phyloP scores from a whole-genome alignment of 2,329 filamentous ascomycete species.

The Blumeria hordei region DNA sequence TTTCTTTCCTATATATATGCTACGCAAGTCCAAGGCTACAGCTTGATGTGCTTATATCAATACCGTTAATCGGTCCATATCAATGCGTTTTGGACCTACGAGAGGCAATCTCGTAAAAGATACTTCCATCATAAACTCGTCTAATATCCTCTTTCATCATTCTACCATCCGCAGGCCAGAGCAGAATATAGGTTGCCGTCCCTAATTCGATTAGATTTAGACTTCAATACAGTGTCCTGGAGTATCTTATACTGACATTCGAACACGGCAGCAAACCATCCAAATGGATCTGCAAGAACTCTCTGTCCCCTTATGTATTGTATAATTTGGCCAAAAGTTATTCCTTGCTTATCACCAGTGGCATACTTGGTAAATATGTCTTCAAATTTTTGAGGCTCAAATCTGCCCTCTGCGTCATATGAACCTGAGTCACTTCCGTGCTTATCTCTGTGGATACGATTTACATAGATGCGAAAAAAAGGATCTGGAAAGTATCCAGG shows the following conservation, averaged over 20 bases:
- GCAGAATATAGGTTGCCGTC: conserved; percentile 25
- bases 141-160: conserved; percentile 32
- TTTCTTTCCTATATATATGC: too few relatives aligned
- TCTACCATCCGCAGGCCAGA: conserved; percentile 29
- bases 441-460: conserved; percentile 16
- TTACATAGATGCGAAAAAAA: conserved; percentile 17
- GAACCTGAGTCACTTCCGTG: conserved; percentile 23
- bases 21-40: too few relatives aligned
- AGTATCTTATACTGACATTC: conserved; percentile 14
- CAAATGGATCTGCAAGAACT: conserved; percentile 20
- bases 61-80: background rate
- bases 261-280: conserved; percentile 13
- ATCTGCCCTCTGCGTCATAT: conserved; percentile 24
- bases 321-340: conserved; percentile 17
- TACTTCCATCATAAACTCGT: conserved; percentile 26
- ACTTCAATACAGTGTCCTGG: background rate
- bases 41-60: too few relatives aligned
- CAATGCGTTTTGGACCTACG: background rate
- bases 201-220: conserved; percentile 11
- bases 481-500: conserved; percentile 18
- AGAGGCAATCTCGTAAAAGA: conserved; percentile 21
- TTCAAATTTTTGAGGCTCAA: conserved; percentile 25
- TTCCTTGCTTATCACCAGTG: conserved; percentile 15
- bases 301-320: conserved; percentile 19
- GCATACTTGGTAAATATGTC: conserved; percentile 25